phyloP scores from a whole-genome alignment of 805 yeast genomes.

The Starmerella riodocensis region DNA sequence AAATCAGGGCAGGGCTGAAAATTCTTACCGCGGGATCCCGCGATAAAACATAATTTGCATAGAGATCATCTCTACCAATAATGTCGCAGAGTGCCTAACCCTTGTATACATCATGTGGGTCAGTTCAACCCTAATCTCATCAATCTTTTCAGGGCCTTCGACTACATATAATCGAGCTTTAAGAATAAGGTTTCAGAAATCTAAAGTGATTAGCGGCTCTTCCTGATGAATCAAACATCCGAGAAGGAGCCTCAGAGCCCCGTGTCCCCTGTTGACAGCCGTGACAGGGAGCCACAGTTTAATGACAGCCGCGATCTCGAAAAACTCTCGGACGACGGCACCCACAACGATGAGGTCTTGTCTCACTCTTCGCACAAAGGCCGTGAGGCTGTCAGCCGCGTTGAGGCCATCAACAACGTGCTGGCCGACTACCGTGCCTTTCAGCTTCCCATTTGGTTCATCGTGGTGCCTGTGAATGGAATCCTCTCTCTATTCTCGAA shows the following conservation, averaged over 20 bases:
- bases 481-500: too few species aligned
- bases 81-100: neutral
- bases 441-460: constrained; percentile 1
- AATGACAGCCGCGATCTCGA: too few species aligned
- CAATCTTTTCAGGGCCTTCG: neutral
- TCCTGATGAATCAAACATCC: too few species aligned
- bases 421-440: constrained; percentile 1
- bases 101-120: neutral
- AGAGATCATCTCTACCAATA: constrained; percentile 2
- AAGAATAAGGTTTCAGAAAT: neutral
- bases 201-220: neutral
- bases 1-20: neutral
- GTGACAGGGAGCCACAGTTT: neutral
- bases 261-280: neutral
- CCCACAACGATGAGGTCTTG: neutral
- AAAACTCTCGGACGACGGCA: too few species aligned
- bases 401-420: constrained; percentile 7
- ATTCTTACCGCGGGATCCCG: too few species aligned
- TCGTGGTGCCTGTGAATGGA: too few species aligned
- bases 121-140: neutral
- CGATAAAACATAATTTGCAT: neutral
- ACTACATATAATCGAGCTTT: too few species aligned
- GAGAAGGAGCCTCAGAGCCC: neutral
- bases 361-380: neutral
- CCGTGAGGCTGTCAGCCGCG: constrained; percentile 7